Percentiles rank a stretch among this genome's conserved stretches.
phyloP scores from a whole-genome alignment of 2,329 filamentous ascomycete species.

The Gaeumannomyces tritici region DNA sequence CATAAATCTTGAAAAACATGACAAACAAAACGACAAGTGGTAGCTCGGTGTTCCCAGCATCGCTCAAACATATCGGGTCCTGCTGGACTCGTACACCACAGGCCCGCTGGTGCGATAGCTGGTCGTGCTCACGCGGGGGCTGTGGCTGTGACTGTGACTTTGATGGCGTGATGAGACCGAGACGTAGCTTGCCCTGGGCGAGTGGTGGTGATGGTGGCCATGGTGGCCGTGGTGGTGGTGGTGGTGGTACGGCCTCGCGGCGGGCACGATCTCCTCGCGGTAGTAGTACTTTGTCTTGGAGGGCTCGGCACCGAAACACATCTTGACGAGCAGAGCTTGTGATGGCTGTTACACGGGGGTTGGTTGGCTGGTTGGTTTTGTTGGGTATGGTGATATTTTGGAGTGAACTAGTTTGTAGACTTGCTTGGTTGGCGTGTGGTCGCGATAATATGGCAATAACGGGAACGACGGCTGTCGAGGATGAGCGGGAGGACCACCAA shows the following conservation, averaged over 20 bases:
- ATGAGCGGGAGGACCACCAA: background rate
- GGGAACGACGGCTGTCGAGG: background rate
- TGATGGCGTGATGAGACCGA: slow-evolving; percentile 25
- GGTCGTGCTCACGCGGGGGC: slow-evolving; percentile 29
- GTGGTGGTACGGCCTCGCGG: slow-evolving; percentile 19
- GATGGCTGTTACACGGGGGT: background rate
- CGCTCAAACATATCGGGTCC: slow-evolving; percentile 18
- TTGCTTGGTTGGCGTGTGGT: background rate
- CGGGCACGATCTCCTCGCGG: slow-evolving; percentile 41
- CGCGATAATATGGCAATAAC: background rate
- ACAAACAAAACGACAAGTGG: background rate
- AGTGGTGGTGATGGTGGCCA: slow-evolving; percentile 20
- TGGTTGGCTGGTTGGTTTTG: background rate
- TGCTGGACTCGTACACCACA: slow-evolving; percentile 31
- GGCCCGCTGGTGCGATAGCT: slow-evolving; percentile 21
- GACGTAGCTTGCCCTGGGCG: background rate
- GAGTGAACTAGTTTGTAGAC: too few relatives aligned
- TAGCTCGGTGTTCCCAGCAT: background rate
- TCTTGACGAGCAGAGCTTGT: slow-evolving; percentile 19
- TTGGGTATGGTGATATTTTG: too few relatives aligned
- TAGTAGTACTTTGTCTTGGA: slow-evolving; percentile 43
- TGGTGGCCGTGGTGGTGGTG: slow-evolving; percentile 22
- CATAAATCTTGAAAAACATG: background rate
- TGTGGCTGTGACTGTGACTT: slow-evolving; percentile 15
- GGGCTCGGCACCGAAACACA: slow-evolving; percentile 37